These are phyloP conservation scores for Yamadazyma takamatsuzukensis DNA, from an alignment of 805 yeast genomes.

Conservation along the genomic window DNA sequence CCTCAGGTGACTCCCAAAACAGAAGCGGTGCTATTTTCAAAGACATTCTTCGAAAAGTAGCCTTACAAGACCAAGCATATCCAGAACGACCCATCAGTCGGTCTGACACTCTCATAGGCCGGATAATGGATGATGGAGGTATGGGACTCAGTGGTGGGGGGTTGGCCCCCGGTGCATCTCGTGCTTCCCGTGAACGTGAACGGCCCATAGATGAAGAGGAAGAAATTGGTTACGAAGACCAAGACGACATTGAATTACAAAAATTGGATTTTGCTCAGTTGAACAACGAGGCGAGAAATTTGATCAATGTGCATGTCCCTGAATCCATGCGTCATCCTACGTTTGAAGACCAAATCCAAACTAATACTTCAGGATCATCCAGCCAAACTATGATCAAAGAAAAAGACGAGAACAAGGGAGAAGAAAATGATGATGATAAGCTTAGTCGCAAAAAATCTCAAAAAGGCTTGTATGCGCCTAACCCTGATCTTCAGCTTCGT, in stretches of 20 bases:
- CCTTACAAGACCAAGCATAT: constrained; percentile 29
- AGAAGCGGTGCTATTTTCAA: constrained; percentile 17
- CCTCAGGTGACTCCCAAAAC: constrained; percentile 5
- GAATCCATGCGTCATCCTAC: constrained; percentile 11
- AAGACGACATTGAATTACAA: constrained; percentile 43
- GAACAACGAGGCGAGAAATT: constrained; percentile 51
- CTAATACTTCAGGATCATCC: constrained; percentile 7
- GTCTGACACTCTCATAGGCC: constrained; percentile 38
- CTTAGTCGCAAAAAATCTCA: too few species aligned
- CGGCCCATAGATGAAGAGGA: constrained; percentile 26
- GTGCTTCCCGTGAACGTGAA: constrained; percentile 7
- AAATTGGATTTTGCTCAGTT: constrained; percentile 40
- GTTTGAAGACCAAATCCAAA: constrained; percentile 2
- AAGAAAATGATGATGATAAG: constrained; percentile 4
- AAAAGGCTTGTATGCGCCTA: constrained; percentile 38
- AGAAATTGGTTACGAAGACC: constrained; percentile 16
- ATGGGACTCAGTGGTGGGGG: constrained; percentile 36
- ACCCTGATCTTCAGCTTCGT: constrained; percentile 42
- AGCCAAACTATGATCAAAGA: constrained; percentile 8
- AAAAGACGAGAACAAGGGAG: constrained; percentile 2
- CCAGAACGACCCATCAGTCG: constrained; percentile 19
- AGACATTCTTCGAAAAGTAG: constrained; percentile 33
- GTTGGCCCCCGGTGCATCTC: constrained; percentile 37
- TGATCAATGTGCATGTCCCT: constrained; percentile 49
- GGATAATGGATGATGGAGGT: constrained; percentile 27